Base-by-base conservation (phyloP, 345 rosid species). In the Salix viminalis region DNA sequence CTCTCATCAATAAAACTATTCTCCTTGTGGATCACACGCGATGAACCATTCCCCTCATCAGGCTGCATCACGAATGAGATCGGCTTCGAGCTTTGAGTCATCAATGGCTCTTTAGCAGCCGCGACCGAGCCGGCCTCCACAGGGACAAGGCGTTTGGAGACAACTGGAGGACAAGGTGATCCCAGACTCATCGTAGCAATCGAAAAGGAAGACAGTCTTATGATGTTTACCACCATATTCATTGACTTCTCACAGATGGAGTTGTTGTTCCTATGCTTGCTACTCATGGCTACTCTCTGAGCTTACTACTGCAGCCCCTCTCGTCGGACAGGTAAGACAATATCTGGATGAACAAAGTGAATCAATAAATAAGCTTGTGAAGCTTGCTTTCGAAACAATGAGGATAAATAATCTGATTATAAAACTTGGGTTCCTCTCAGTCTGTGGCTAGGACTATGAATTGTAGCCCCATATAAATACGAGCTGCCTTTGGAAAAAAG, bases 131-230 rank as follows among this genome's bases (percentile, higher is more conserved):
- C 30, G 2, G 30, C 79, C 24, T 62, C 32, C 23, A 7, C 61
- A 10, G 74, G 58, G 24, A 66, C 37, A 18, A 70, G 28, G 48
- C 44, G 75, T 69, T 71, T 79, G 77, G 65, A 44, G 15, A 80
- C 46, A 41, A 76, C 19, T 72, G 89, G 65, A 76, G 76, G 48
- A 64, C 77, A 67, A 1, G 78, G 52, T 5, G 75, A 67, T 30
- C 94, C 91, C 30, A 84, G 88, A 79, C 84, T 83, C 76, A 68
- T 74, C 71, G 83, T 79, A 61, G 90, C 87, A 50, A 91, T 78
- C 11, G 89, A 89, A 75, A 89, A 79, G 24, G 92, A 82, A 18
- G 91, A 91, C 58, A 71, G 21, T 73, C 73, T 89, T 19, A 89
- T 58, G 76, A 89, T 82, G 77, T 78, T 87, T 14, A 75, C 77